Conservation (phyloP, 2,329 filamentous ascomycete genomes). For the Colletotrichum tamarilloi region DNA sequence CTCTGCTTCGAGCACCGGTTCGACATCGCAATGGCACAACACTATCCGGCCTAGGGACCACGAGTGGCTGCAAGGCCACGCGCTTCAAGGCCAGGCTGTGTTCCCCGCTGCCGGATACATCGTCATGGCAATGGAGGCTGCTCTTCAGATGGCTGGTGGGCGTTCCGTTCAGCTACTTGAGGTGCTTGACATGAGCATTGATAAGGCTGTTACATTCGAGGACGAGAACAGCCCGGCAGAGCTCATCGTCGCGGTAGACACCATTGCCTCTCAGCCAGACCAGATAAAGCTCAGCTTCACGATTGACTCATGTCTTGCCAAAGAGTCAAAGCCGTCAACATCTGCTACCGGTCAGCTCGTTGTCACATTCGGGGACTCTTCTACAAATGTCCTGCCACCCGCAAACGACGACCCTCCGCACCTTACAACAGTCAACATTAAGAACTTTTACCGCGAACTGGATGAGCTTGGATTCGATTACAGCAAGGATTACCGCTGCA, state of each 20-base stretch:
- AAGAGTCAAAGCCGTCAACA: background rate
- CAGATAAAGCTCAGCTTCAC: background rate
- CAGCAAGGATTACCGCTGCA: conserved; percentile 3
- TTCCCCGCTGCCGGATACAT: conserved; percentile 58
- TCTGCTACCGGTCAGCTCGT: conserved; percentile 1
- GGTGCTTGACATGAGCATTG: conserved; percentile 13
- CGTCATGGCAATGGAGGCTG: conserved; percentile 56
- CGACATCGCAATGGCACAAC: conserved; percentile 30
- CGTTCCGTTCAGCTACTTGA: background rate
- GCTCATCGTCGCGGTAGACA: background rate
- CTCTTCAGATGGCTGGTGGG: conserved; percentile 36
- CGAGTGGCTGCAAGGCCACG: conserved; percentile 46
- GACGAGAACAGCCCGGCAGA: conserved; percentile 16
- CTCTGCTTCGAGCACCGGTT: background rate
- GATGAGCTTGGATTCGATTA: conserved; percentile 4
- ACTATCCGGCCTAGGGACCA: conserved; percentile 26
- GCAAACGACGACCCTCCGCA: background rate
- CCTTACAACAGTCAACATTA: background rate
- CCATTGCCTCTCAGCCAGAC: too few species aligned
- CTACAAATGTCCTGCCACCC: background rate
- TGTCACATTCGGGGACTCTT: background rate
- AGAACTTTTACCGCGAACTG: conserved; percentile 11
- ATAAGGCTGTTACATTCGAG: conserved; percentile 17
- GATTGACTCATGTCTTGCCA: conserved; percentile 6
- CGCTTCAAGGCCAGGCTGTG: conserved; percentile 41